Conservation (phyloP, 2,329 filamentous ascomycete species). For the Rasamsonia emersonii region DNA sequence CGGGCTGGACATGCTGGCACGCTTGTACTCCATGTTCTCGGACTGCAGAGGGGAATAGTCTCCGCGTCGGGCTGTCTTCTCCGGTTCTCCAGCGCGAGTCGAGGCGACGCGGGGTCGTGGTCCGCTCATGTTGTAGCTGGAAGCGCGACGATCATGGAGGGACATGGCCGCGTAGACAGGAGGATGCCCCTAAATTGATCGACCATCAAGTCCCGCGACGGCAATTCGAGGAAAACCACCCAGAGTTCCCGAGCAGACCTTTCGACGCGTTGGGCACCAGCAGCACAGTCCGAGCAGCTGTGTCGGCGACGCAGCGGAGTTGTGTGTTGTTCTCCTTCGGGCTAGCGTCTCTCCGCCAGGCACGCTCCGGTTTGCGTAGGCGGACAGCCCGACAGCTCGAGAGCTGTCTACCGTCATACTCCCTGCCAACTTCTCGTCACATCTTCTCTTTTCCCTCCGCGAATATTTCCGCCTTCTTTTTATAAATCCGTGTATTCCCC, state of each 20-base stretch:
- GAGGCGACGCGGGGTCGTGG: conserved; percentile 33
- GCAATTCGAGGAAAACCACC: too few relatives aligned
- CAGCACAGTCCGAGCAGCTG: too few relatives aligned
- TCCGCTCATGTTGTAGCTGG: conserved; percentile 25
- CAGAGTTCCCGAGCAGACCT: too few relatives aligned
- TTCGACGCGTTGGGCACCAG: too few relatives aligned
- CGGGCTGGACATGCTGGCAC: conserved; percentile 22
- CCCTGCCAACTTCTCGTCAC: not conserved
- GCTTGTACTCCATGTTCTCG: conserved; percentile 24
- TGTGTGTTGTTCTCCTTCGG: conserved; percentile 7
- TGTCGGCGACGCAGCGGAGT: conserved; percentile 5
- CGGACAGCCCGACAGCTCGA: too few relatives aligned
- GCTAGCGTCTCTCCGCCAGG: conserved; percentile 18
- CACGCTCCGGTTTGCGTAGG: conserved; percentile 30
- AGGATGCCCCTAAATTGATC: too few relatives aligned
- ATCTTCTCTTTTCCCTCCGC: conserved; percentile 4
- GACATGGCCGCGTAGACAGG: conserved; percentile 28
- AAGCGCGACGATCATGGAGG: conserved; percentile 32
- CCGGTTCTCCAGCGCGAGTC: conserved; percentile 28
- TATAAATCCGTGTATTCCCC: too few relatives aligned
- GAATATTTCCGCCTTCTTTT: too few relatives aligned
- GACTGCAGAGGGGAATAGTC: conserved; percentile 22
- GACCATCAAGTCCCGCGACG: too few relatives aligned
- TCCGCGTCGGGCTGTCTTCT: conserved; percentile 19
- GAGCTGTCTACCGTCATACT: too few relatives aligned